phyloP scores from a whole-genome alignment of 2,329 filamentous ascomycete species.

The Xylaria sp. region DNA sequence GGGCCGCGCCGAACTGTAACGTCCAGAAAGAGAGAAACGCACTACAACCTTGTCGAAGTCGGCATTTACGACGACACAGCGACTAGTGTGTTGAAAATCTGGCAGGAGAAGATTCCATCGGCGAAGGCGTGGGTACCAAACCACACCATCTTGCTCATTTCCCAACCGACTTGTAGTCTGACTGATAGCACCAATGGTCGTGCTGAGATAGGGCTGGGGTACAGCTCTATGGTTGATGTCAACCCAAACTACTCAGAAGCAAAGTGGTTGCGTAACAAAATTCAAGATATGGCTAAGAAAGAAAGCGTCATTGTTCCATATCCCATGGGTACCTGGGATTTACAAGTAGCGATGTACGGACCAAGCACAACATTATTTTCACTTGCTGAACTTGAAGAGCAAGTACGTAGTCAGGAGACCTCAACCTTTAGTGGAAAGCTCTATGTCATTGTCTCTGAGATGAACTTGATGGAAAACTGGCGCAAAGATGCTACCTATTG shows the following conservation, averaged over 20 bases:
- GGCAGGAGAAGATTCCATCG: constrained; percentile 55
- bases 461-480: constrained; percentile 40
- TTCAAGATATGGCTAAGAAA: constrained; percentile 52
- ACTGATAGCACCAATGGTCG: background rate
- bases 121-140: constrained; percentile 52
- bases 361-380: constrained; percentile 46
- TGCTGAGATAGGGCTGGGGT: constrained; percentile 41
- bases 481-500: constrained; percentile 47
- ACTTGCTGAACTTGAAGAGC: constrained; percentile 50
- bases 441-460: constrained; percentile 42
- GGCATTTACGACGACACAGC: constrained; percentile 64
- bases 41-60: constrained; percentile 54
- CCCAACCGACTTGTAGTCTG: constrained; percentile 44
- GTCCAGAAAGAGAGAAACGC: constrained; percentile 53
- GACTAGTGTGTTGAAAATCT: constrained; percentile 59
- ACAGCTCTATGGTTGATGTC: constrained; percentile 58
- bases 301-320: constrained; percentile 58
- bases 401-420: constrained; percentile 43
- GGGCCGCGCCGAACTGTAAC: constrained; percentile 56
- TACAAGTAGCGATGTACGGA: constrained; percentile 42
- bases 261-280: constrained; percentile 57
- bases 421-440: constrained; percentile 48
- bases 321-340: constrained; percentile 47
- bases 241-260: constrained; percentile 60
- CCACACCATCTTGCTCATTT: constrained; percentile 57